phyloP scores from a whole-genome alignment of 306 rosid species.

The Fagus crenata region DNA sequence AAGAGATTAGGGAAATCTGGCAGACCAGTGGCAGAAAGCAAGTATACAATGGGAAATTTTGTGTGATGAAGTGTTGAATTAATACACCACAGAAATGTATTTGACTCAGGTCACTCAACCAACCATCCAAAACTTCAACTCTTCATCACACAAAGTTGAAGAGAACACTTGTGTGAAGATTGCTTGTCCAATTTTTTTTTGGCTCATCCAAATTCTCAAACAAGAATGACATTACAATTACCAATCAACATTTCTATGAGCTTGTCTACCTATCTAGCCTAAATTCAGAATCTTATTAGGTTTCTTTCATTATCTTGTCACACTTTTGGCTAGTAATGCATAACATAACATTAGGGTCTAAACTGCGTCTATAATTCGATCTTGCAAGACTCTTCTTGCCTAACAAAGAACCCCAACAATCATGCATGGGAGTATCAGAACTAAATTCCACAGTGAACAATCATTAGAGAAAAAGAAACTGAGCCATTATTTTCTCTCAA shows the following conservation, averaged over 20 bases:
- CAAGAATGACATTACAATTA: background rate
- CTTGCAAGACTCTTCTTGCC: constrained; percentile 6
- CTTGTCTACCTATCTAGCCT: background rate
- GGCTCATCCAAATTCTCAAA: background rate
- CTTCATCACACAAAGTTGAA: constrained; percentile 5
- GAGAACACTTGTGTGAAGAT: constrained; percentile 10
- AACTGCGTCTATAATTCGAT: background rate
- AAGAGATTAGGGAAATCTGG: constrained; percentile 16
- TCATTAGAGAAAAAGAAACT: background rate
- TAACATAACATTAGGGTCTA: background rate
- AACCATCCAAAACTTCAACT: background rate
- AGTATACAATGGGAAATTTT: background rate
- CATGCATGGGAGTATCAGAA: constrained; percentile 2
- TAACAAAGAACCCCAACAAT: constrained; percentile 7
- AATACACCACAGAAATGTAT: too few species aligned
- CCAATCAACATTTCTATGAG: constrained; percentile 7
- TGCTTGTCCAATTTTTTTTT: constrained; percentile 2
- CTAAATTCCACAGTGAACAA: background rate
- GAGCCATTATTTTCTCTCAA: constrained; percentile 1
- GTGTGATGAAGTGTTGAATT: background rate
- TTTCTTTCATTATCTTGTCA: background rate
- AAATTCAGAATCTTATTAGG: background rate
- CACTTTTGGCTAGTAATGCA: background rate
- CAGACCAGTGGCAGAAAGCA: background rate
- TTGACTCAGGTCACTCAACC: too few species aligned